Evolutionary conservation across 2,329 filamentous ascomycete genomes (phyloP).

Genomic region (Bretziella fagacearum): DNA sequence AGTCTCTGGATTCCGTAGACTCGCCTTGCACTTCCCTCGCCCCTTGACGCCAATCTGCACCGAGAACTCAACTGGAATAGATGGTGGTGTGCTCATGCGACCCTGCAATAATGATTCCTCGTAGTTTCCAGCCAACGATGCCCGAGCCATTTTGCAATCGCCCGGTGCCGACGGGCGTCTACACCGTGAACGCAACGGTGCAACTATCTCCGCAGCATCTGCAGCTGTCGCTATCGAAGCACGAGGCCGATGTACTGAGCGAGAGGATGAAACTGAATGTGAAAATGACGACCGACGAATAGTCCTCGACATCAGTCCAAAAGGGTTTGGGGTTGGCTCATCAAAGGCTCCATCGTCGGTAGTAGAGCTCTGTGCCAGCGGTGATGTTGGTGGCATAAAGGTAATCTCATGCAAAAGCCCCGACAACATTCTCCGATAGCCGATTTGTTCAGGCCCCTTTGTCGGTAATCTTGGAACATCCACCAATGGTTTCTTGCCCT

Average conservation of each 20-base stretch:
- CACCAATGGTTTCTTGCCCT: no score
- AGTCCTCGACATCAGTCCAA: background rate
- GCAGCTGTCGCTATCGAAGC: constrained; percentile 16
- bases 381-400: constrained; percentile 79
- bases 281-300: constrained; percentile 26
- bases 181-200: no score
- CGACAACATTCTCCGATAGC: background rate
- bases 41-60: constrained; percentile 92
- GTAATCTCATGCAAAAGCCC: background rate
- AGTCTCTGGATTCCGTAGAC: no score
- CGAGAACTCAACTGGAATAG: constrained; percentile 78
- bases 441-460: no score
- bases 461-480: no score
- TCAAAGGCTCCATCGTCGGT: constrained; percentile 42
- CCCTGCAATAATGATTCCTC: constrained; percentile 92
- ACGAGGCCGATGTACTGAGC: constrained; percentile 40
- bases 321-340: background rate
- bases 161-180: constrained; percentile 57
- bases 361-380: constrained; percentile 73
- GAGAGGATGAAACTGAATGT: constrained; percentile 59
- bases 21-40: no score
- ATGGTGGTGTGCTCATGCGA: constrained; percentile 91
- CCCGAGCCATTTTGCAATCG: constrained; percentile 37
- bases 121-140: constrained; percentile 93
- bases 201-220: no score